Conservation (phyloP, 495 filamentous ascomycete species). For the Aspergillus indologenus region DNA sequence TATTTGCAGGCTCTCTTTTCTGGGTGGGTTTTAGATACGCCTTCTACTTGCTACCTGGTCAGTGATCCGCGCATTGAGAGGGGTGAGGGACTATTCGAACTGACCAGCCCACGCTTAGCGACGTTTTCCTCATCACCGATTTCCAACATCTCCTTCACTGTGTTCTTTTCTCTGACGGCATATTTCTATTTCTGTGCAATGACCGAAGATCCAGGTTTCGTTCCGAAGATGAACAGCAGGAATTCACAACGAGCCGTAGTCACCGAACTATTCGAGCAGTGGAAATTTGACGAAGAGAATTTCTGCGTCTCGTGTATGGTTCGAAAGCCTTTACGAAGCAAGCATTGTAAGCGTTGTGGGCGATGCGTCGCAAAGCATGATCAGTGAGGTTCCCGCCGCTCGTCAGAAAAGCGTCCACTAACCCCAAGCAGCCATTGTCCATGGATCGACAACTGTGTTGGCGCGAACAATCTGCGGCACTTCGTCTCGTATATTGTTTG, state of each 20-base stretch:
- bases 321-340: constrained; percentile 83
- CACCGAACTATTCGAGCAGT: constrained; percentile 73
- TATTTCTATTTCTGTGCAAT: constrained; percentile 89
- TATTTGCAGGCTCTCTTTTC: constrained; percentile 85
- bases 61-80: constrained; percentile 14
- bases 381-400: constrained; percentile 61
- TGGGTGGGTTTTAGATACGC: constrained; percentile 77
- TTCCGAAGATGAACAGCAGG: constrained; percentile 87
- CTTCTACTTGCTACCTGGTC: constrained; percentile 67
- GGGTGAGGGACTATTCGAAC: constrained; percentile 6
- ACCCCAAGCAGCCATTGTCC: constrained; percentile 80
- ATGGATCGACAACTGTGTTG: constrained; percentile 96
- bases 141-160: constrained; percentile 68
- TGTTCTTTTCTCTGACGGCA: constrained; percentile 59
- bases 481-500: constrained; percentile 85
- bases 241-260: constrained; percentile 84
- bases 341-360: constrained; percentile 87
- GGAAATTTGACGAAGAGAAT: constrained; percentile 90
- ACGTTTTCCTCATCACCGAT: constrained; percentile 64
- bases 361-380: constrained; percentile 96
- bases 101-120: constrained; percentile 35
- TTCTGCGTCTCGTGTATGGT: constrained; percentile 96
- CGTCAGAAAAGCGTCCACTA: constrained; percentile 25
- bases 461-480: constrained; percentile 89
- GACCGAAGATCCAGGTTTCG: constrained; percentile 84